Percentiles rank a stretch among this genome's conserved stretches.
Conservation (phyloP, 1,139 yeast species). For the Saccharomyces hybrid region DNA sequence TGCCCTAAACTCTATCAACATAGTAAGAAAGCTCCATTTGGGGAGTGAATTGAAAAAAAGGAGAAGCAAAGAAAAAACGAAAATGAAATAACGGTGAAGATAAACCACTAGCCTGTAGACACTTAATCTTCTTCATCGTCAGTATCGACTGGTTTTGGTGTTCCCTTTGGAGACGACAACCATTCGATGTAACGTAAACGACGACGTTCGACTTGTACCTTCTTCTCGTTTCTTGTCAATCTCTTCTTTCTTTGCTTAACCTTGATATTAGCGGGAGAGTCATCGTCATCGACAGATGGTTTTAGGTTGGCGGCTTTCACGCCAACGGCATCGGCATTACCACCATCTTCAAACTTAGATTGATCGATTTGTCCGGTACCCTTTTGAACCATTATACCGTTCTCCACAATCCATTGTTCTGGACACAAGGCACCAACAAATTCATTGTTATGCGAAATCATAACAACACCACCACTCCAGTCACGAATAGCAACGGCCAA, state of each 20-base stretch:
- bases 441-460: constrained; percentile 96
- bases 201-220: constrained; percentile 85
- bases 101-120: neutral
- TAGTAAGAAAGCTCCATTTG: neutral
- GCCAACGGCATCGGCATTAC: constrained; percentile 42
- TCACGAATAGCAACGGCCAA: constrained; percentile 94
- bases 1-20: neutral
- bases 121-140: constrained; percentile 70
- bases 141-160: constrained; percentile 88
- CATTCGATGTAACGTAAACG: constrained; percentile 90
- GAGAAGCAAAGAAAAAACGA: neutral
- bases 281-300: constrained; percentile 51
- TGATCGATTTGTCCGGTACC: constrained; percentile 70
- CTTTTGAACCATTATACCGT: constrained; percentile 80
- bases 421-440: constrained; percentile 97
- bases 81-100: neutral
- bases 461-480: constrained; percentile 97
- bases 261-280: constrained; percentile 93
- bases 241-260: constrained; percentile 88
- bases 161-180: constrained; percentile 94
- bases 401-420: constrained; percentile 95
- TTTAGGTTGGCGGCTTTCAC: constrained; percentile 34
- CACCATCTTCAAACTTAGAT: constrained; percentile 74
- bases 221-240: constrained; percentile 93
- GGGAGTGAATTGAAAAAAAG: neutral